These are phyloP conservation scores for Paracorniculantispora psalliotae DNA, from an alignment of 2,329 filamentous ascomycete genomes.

Conservation along the genomic window DNA sequence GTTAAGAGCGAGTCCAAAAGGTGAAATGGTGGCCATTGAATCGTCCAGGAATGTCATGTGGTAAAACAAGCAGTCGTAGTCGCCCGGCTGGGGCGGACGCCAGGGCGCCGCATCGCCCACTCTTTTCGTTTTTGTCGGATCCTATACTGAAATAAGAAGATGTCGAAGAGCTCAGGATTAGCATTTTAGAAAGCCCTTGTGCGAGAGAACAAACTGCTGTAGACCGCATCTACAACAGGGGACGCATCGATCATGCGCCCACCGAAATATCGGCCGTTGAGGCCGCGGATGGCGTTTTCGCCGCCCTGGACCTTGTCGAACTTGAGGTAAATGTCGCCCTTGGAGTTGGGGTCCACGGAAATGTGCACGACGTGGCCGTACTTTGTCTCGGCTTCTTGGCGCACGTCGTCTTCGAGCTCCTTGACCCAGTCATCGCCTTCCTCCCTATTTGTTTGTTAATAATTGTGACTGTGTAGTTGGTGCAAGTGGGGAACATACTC, in stretches of 20 bases:
- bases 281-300: constrained; percentile 94
- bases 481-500: constrained; percentile 60
- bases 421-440: constrained; percentile 85
- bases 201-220: constrained; percentile 91
- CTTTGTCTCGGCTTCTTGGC: constrained; percentile 85
- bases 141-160: constrained; percentile 10
- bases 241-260: constrained; percentile 88
- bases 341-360: constrained; percentile 84
- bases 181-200: constrained; percentile 68
- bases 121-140: background rate
- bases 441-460: constrained; percentile 56
- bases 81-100: background rate
- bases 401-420: constrained; percentile 90
- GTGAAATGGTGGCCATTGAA: background rate
- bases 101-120: background rate
- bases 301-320: constrained; percentile 94
- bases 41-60: background rate
- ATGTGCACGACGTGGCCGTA: constrained; percentile 99
- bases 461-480: background rate
- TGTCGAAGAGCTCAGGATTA: constrained; percentile 9
- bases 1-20: background rate
- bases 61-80: background rate
- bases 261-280: constrained; percentile 95
- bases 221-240: constrained; percentile 96
- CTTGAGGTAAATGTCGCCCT: constrained; percentile 97